Evolutionary conservation across 2,329 filamentous ascomycete genomes (phyloP).

Genomic region (Diplodia seriata): DNA sequence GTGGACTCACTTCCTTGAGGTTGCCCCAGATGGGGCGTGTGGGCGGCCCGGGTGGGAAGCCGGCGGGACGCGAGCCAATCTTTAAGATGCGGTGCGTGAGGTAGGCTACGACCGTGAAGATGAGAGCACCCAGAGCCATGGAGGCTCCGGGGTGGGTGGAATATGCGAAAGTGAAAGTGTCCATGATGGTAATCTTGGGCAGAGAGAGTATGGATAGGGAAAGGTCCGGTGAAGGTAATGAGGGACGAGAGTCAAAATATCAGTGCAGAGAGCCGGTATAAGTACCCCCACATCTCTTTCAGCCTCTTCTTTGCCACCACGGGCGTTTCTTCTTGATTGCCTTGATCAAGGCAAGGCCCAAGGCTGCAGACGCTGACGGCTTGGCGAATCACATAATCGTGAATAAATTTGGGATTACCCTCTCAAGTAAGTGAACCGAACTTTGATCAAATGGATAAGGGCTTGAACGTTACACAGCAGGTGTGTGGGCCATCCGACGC

Average conservation of each 20-base stretch:
- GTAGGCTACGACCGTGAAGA: background rate
- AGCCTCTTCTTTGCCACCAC: background rate
- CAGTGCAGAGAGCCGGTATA: background rate
- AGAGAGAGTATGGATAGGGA: no score
- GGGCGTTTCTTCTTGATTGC: background rate
- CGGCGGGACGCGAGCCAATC: conserved; percentile 40
- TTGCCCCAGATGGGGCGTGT: conserved; percentile 61
- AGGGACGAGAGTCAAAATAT: background rate
- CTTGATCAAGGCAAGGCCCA: background rate
- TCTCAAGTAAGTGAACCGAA: background rate
- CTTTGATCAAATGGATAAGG: background rate
- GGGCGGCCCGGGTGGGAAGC: conserved; percentile 59
- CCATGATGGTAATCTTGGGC: background rate
- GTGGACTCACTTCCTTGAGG: conserved; percentile 48
- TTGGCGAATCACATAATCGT: background rate
- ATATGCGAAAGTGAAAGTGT: background rate
- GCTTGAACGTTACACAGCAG: background rate
- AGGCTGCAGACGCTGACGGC: background rate
- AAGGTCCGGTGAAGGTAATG: background rate
- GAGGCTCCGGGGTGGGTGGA: background rate
- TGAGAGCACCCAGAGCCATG: background rate
- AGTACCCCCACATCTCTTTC: background rate
- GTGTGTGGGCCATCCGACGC: background rate
- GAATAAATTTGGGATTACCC: background rate
- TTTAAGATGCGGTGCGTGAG: conserved; percentile 3